Evolutionary conservation across 2,329 filamentous ascomycete genomes (phyloP), one percentile per base, ranked within the genome.

Genomic region (Ophiostoma ulmi): DNA sequence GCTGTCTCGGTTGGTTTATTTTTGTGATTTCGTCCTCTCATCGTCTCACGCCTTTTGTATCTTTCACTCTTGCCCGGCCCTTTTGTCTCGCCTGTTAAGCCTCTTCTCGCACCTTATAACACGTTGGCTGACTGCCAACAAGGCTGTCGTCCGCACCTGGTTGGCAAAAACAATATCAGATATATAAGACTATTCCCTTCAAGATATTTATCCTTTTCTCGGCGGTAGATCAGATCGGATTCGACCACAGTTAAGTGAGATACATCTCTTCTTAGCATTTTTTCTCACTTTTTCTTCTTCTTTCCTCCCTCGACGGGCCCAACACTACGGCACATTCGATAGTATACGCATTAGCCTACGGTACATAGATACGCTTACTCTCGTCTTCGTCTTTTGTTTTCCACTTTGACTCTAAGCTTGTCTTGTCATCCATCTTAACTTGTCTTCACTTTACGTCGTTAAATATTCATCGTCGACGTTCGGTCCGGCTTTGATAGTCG

Each of bases 401-500:
- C 22, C 17, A 26, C 52, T 26, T 58, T 11, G 52, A 26, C 20
- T 58, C 26, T 10, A 48, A 48, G 44, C 22, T 58, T 26, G 52
- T 58, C 52, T 58, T 58, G n/a, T 22, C 52, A 22, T 58, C 22
- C 52, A 7, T 11, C 52, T 58, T 55, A 8, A 48, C 44, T 48
- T 58, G n/a, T 58, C 52, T 58, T 58, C 52, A 26, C 52, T 26
- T 11, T 22, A 14, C 52, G 4, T 26, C 52, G 52, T 26, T 26
- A 10, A 26, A 26, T n/a, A 48, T 20, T 48, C 44, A 48, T 48
- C n/a, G 44, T 20, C 44, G 44, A 48, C 52, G n/a, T 58, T 58
- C 44, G n/a, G n/a, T 26, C 52, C 52, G 52, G 52, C 52, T 58
- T 58, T 26, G 52, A 58, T 26, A 58, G 52, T 58, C 52, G 44